Base-by-base conservation (phyloP, 2,329 filamentous ascomycete species). In the Macrophomina pseudophaseolina region DNA sequence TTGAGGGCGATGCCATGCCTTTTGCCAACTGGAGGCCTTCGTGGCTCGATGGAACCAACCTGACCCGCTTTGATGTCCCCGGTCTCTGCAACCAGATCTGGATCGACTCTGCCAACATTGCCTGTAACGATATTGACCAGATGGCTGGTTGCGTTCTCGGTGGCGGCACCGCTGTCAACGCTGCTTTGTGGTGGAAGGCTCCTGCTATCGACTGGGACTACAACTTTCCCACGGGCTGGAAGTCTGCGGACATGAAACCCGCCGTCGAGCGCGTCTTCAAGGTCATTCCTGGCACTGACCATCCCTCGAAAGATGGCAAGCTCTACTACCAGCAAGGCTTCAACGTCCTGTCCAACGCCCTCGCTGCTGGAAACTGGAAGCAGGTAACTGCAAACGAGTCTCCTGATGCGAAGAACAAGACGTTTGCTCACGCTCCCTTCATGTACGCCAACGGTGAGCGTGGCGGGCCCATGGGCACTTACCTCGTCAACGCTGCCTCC, bases 121-220 rank as follows among this genome's bases (percentile, higher is more conserved):
- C 87, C 42, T 92, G 90, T 76, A 84, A 83, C 1, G 90, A 92
- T 74, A 88, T 86, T n/a, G 88, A 90, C 69, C 87, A 90, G 72
- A 91, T 91, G 88, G 88, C 88, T 12, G 90, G 89, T 14, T 92
- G 90, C 69, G 82, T 92, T 51, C 83, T 92, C 2, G 90, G 90
- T 58, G 90, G 90, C 65, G 87, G 87, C 7, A 86, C 87, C 14
- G 86, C 87, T 33, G 82, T 91, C 72, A 92, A 91, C 70, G 86
- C 89, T 60, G 88, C 87, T 52, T 81, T 91, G 40, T 91, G 88
- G 85, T 90, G 87, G 84, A 88, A 86, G 75, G 84, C 90, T 0
- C 86, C 88, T 68, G 82, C 85, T 5, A 75, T 80, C 7, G 91
- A 93, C 74, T 93, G 90, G 81, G 88, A 93, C 74, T 83, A 86